These are phyloP conservation scores for Rhizopogon vulgaris DNA, from an alignment of 768 basidiomycete species.

Conservation along the genomic window DNA sequence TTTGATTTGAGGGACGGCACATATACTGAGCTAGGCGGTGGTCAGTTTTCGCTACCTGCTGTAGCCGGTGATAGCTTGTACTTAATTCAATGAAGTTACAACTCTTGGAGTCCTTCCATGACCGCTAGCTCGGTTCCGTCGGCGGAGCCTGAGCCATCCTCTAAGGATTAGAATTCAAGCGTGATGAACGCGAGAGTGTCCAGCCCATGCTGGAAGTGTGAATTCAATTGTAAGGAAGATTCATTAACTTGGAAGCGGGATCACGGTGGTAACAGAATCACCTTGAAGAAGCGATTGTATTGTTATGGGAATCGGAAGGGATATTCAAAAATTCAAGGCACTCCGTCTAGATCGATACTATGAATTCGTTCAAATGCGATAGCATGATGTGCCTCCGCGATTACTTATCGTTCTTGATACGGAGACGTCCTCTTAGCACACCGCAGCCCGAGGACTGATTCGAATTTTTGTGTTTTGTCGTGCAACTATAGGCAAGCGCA, in stretches of 20 bases:
- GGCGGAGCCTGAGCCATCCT: background rate
- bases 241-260: background rate
- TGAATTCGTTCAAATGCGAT: background rate
- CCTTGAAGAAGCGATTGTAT: background rate
- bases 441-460: too few relatives aligned
- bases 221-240: background rate
- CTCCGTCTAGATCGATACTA: background rate
- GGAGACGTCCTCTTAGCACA: too few relatives aligned
- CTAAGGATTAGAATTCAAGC: background rate
- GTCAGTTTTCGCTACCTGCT: too few relatives aligned
- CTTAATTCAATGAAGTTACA: background rate
- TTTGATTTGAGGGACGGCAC: too few relatives aligned
- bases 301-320: background rate
- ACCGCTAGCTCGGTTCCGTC: background rate
- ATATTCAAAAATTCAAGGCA: background rate
- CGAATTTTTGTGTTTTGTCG: too few relatives aligned
- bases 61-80: too few relatives aligned
- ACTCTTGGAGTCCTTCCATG: background rate
- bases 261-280: background rate
- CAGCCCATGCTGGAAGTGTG: background rate
- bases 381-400: background rate
- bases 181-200: background rate
- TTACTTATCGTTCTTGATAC: background rate
- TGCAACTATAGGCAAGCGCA: too few relatives aligned
- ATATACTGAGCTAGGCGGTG: too few relatives aligned